A percentile compares a stretch with the other conserved stretches of the same genome.
These are phyloP conservation scores for Chaetomiaceae sp. DNA, from an alignment of 2,329 filamentous ascomycete genomes.

Conservation along the genomic window DNA sequence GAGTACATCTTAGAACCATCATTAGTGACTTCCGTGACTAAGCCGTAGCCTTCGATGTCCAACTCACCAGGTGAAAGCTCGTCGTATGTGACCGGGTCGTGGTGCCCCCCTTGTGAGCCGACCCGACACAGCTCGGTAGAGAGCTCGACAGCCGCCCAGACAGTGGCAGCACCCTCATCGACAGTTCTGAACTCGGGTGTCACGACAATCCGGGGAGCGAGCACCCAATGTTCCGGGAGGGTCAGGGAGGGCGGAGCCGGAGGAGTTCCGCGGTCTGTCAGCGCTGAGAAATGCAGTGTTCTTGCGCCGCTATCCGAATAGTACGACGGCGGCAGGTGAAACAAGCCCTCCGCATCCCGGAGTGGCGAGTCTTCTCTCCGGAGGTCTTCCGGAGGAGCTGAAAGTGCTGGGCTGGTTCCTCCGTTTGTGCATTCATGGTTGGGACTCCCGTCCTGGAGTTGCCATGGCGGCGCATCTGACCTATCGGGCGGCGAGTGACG, in stretches of 20 bases:
- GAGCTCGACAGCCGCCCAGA: slow-evolving; percentile 51
- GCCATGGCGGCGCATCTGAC: neutral
- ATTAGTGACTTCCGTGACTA: slow-evolving; percentile 2
- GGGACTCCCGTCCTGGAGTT: neutral
- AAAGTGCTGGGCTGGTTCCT: neutral
- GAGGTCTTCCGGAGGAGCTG: neutral
- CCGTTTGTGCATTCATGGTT: neutral
- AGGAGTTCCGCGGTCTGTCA: neutral
- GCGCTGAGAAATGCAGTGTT: neutral
- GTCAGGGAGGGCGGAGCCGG: neutral
- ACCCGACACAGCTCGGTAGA: slow-evolving; percentile 36
- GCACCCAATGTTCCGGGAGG: slow-evolving; percentile 26
- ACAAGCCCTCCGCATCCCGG: slow-evolving; percentile 12
- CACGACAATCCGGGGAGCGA: slow-evolving; percentile 42
- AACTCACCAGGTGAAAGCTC: slow-evolving; percentile 17
- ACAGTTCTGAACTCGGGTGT: slow-evolving; percentile 39
- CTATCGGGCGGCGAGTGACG: neutral
- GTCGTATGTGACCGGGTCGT: slow-evolving; percentile 1
- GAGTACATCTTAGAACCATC: slow-evolving; percentile 30
- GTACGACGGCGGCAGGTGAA: neutral
- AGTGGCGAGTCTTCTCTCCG: neutral
- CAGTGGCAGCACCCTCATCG: slow-evolving; percentile 30
- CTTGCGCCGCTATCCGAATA: neutral
- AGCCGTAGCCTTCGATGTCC: slow-evolving; percentile 1
- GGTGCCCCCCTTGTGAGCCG: slow-evolving; percentile 11